Base-by-base conservation (phyloP, 1,139 yeast species). In the Trichomonascaceae sp. region DNA sequence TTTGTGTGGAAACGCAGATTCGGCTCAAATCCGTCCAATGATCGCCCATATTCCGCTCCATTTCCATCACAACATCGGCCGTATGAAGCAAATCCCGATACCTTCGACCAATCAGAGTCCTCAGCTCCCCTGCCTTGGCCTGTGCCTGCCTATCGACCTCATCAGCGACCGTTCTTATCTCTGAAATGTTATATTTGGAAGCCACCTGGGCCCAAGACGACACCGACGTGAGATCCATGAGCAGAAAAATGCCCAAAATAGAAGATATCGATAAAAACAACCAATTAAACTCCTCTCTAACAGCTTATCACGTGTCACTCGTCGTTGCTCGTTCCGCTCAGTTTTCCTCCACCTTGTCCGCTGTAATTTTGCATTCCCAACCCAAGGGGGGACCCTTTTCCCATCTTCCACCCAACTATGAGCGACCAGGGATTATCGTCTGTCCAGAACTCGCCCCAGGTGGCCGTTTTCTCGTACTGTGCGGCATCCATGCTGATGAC, bases 401-500 rank as follows among this genome's bases (percentile, higher is more conserved):
- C 27, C 30, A 44, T 15, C 41, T 30, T 7, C n/a, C 36, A 20
- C 20, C n/a, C n/a, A 20, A n/a, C 15, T n/a, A 48, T 48, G 50
- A 39, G 45, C 39, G 50, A 50, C 24, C 24, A 13, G n/a, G 54
- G 47, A n/a, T 27, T 27, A 13, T 17, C 27, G 8, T 43, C 45
- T 6, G 41, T 55, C 22, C 58, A 55, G 50, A 89, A 89, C 77
- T 84, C 89, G 57, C 96, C 93, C 27, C 91, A 95, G 19, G 78
- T 88, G 62, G 90, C 97, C 55, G 88, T 91, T 64, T 72, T 84
- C 59, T 80, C 89, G 45, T 93, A 93, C 81, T 93, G 98, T 78
- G 79, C 81, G 57, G 87, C 98, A 30, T 93, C 98, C 22, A 91
- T 93, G 65, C 75, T 91, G 72, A 93, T 93, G 99, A 93, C 99